Evolutionary conservation across 345 rosid genomes (phyloP), one percentile per base, ranked within the genome.

Genomic region (Boechera divaricarpa): DNA sequence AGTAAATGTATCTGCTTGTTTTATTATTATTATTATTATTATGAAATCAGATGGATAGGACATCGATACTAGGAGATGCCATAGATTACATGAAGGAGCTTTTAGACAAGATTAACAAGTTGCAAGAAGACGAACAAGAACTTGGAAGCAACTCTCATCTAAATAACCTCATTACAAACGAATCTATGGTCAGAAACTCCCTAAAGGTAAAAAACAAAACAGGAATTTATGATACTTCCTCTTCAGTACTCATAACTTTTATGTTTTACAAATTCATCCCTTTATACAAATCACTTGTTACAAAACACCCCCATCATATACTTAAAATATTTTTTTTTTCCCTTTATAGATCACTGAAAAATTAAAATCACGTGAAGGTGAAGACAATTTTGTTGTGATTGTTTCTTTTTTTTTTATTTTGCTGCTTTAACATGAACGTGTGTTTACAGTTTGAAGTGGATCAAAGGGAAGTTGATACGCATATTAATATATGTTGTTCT

Each of bases 51-150:
- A 83, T 82, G 90, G 90, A 87, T 69, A 87, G 90, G 69, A 85
- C 88, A 65, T 77, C 90, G 44, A 85, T 85, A 32, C 80, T 87
- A 53, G 90, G 84, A 53, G 90, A 87, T 62, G 84, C 90, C 5
- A 87, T 87, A 65, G 90, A 87, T 35, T 87, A 87, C 74, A 78
- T 85, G 81, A 88, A 84, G 57, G 93, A 86, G 71, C 89, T 88
- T 44, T 69, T 83, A 44, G 76, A 63, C 44, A 86, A 83, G 72
- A 85, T 92, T 70, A 79, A 82, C 26, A 83, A 75, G 70, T 69
- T 88, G 73, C 85, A 85, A 75, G 83, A 84, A 70, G 42, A 7
- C 13, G 42, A 33, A 8, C 42, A 58, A 33, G 29, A 16, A 36
- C 57, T 54, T 61, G 85, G 79, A 48, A 62, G 10, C 29, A 61